Evolutionary conservation across 805 yeast species (phyloP), one percentile per base, ranked within the genome.

Genomic region (Saccharomycopsis guyanensis): DNA sequence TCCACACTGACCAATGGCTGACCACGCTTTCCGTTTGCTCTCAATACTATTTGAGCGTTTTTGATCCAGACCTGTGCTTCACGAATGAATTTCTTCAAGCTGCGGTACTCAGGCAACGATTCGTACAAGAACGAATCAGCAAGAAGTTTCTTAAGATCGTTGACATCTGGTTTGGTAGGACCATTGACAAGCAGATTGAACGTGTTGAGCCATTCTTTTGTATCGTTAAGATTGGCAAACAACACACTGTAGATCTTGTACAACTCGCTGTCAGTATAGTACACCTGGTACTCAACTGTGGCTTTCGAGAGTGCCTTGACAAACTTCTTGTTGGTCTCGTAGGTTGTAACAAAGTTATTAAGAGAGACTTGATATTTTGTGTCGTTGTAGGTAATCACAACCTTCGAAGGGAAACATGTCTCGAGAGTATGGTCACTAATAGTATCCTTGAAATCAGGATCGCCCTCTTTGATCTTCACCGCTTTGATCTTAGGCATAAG

Each of bases 381-480:
- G 0, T 58, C 56, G 16, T 63, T 57, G 3, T 43, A 52, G 3
- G 57, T 50, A n/a, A 75, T 43, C 0, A 78, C 66, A 29, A 78
- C 56, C 48, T 71, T 76, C 0, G 85, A 72, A 1, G 86, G 83
- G 38, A 71, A 79, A 1, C 76, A 65, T 34, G 70, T 68, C 15
- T 53, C 57, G 39, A 80, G 61, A 36, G 72, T 72, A 22, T 72
- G 72, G 59, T 82, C 88, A 1, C 84, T 67, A 4, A 77, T 63
- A 4, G 34, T 41, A 29, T 51, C 51, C 25, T 45, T 44, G 46
- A 57, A 63, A 51, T 74, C 79, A 33, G 59, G 60, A 5, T 45
- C 38, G 3, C 54, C 48, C 2, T 43, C 39, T 40, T 59, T 61
- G 47, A 64, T 59, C 2, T 38, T 45, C n/a, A 66, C 50, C 18